Evolutionary conservation across 768 basidiomycete genomes (phyloP).

Genomic region (Lactifluus subvellereus): DNA sequence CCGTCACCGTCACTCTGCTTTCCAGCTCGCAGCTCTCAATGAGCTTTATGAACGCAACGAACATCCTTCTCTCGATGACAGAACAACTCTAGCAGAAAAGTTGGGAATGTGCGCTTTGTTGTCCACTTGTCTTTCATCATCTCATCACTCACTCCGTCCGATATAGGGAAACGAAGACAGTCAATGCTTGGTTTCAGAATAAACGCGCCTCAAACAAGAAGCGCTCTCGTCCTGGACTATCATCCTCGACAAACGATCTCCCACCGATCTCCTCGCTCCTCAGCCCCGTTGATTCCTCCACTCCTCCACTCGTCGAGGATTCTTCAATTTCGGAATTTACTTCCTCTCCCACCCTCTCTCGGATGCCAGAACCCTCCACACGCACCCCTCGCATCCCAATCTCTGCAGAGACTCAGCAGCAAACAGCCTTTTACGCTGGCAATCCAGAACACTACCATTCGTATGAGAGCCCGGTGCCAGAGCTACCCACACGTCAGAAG

Average conservation of each 20-base stretch:
- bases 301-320: slow-evolving; percentile 39
- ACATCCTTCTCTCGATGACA: slow-evolving; percentile 65
- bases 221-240: slow-evolving; percentile 34
- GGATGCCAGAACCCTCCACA: slow-evolving; percentile 27
- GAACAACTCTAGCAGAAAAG: slow-evolving; percentile 60
- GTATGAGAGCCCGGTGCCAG: slow-evolving; percentile 37
- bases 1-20: slow-evolving; percentile 67
- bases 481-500: slow-evolving; percentile 46
- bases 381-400: slow-evolving; percentile 28
- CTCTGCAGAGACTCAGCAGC: slow-evolving; percentile 33
- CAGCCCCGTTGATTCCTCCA: slow-evolving; percentile 36
- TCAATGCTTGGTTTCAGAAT: slow-evolving; percentile 85
- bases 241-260: slow-evolving; percentile 27
- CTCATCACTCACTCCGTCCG: slow-evolving; percentile 10
- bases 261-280: slow-evolving; percentile 32
- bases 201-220: slow-evolving; percentile 82
- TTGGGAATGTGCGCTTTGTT: slow-evolving; percentile 63
- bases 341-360: slow-evolving; percentile 27
- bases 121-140: not conserved
- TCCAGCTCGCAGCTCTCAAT: slow-evolving; percentile 70
- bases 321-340: slow-evolving; percentile 42
- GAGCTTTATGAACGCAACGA: slow-evolving; percentile 72
- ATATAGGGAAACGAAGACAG: slow-evolving; percentile 74
- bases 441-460: slow-evolving; percentile 47
- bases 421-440: slow-evolving; percentile 39